phyloP scores from a whole-genome alignment of 805 yeast genomes.

The Teunomyces cretensis region DNA sequence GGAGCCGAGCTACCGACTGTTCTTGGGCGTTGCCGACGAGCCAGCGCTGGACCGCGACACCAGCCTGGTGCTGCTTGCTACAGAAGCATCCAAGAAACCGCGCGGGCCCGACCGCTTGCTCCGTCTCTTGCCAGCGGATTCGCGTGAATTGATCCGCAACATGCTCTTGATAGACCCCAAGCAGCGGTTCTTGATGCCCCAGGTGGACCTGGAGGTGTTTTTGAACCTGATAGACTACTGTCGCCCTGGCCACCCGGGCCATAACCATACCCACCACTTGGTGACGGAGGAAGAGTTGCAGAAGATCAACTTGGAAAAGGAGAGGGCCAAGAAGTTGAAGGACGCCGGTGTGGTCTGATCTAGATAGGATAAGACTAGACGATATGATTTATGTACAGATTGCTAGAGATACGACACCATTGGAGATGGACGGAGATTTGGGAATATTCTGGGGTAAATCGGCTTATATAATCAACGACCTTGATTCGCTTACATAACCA shows the following conservation, averaged over 20 bases:
- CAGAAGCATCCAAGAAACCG: slow-evolving; percentile 4
- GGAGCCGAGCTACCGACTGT: slow-evolving; percentile 75
- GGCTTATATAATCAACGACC: no score
- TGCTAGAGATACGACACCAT: no score
- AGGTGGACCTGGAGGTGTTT: slow-evolving; percentile 60
- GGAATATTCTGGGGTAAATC: no score
- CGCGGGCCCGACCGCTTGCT: slow-evolving; percentile 23
- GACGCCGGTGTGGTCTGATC: slow-evolving; percentile 8
- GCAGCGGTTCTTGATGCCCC: slow-evolving; percentile 58
- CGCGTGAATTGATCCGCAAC: slow-evolving; percentile 57
- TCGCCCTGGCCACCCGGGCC: slow-evolving; percentile 6
- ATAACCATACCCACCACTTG: slow-evolving; percentile 63
- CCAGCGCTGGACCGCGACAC: neutral
- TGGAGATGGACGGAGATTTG: no score
- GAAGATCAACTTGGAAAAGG: slow-evolving; percentile 33
- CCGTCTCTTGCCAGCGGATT: slow-evolving; percentile 65
- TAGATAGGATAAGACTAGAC: neutral
- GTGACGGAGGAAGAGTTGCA: slow-evolving; percentile 64
- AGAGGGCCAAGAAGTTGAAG: slow-evolving; percentile 9
- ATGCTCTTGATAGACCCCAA: slow-evolving; percentile 66
- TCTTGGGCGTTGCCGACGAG: slow-evolving; percentile 31
- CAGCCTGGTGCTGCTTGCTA: slow-evolving; percentile 5
- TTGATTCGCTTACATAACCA: no score
- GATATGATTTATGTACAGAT: no score
- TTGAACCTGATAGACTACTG: slow-evolving; percentile 41